phyloP scores from a whole-genome alignment of 371 early-diverging fungal genomes.

The Mucor irregularis region DNA sequence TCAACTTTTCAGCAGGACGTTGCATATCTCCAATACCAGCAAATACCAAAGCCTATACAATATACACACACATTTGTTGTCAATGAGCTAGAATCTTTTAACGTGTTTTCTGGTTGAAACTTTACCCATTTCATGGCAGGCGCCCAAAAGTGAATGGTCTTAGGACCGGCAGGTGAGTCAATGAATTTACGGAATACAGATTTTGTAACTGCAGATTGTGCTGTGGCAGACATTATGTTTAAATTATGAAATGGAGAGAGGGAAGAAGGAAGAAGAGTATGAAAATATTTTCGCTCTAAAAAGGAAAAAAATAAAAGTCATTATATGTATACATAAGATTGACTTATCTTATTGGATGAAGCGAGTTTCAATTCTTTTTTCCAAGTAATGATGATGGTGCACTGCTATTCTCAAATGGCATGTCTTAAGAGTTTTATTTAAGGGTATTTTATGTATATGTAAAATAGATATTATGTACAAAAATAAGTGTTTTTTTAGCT shows the following conservation, averaged over 20 bases:
- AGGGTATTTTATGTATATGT: not conserved
- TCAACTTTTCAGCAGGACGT: conserved; percentile 91
- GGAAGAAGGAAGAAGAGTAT: conserved; percentile 10
- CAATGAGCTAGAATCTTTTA: not conserved
- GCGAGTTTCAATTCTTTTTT: too few species aligned
- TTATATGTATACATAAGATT: not conserved
- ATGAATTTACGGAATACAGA: conserved; percentile 63
- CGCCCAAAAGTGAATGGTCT: conserved; percentile 48
- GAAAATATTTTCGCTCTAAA: too few species aligned
- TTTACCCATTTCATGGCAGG: conserved; percentile 47
- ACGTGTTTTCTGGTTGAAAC: not conserved
- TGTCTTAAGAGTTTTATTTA: too few species aligned
- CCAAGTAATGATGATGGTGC: too few species aligned
- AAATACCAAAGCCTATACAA: conserved; percentile 52
- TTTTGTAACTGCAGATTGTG: conserved; percentile 49
- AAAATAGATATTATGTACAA: not conserved
- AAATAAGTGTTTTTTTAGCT: not conserved
- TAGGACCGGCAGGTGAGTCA: conserved; percentile 76
- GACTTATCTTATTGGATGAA: not conserved
- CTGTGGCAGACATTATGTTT: conserved; percentile 40
- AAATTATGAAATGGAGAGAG: conserved; percentile 15
- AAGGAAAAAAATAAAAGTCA: not conserved
- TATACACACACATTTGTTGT: not conserved
- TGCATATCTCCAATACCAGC: conserved; percentile 85
- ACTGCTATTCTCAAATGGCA: too few species aligned